Base-by-base conservation (phyloP, 805 yeast genomes). In the Ogataea siamensis region DNA sequence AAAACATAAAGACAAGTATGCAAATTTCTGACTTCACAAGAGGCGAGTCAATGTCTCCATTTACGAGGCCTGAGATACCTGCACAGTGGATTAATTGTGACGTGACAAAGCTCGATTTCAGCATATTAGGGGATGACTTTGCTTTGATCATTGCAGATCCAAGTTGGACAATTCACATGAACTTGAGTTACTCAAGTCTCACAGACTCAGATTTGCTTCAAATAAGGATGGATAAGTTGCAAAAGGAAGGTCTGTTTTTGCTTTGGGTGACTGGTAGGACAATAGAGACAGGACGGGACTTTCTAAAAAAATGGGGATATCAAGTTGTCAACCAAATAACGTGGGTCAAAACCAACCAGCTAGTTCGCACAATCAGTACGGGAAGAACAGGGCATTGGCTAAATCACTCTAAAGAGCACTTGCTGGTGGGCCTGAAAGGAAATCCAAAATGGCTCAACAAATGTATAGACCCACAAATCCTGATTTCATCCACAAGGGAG, bases 371-470 rank as follows among this genome's bases (percentile, higher is more conserved):
- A 0, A 88, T 89, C 28, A 88, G 94, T 43, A 91, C 98, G 0
- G 98, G 98, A 1, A 67, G 97, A 47, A 89, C 98, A 0, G 98
- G 98, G 0, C 98, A 89, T 58, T 89, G 98, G 98, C 68, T 89
- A 37, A 89, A 89, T 56, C 98, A 89, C 61, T 84, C 96, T 0
- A 89, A 89, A 52, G 98, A 89, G 59, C 97, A 89, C 57, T 66
- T 87, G 29, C 62, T 89, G 4, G 84, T 91, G 7, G 98, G 96
- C 21, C 54, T 83, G 17, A 89, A 89, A 53, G 97, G 96, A 0
- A 57, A 75, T 27, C 88, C 94, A 0, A 53, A 60, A 23, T 87
- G 95, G 95, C 52, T 87, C 18, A 75, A 74, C 40, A 64, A 69
- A 37, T 69, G 74, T 20, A 59, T 84, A 12, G 96, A 89, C 57